These are phyloP conservation scores for Tulasnella sp. DNA, from an alignment of 768 basidiomycete species.

Conservation along the genomic window DNA sequence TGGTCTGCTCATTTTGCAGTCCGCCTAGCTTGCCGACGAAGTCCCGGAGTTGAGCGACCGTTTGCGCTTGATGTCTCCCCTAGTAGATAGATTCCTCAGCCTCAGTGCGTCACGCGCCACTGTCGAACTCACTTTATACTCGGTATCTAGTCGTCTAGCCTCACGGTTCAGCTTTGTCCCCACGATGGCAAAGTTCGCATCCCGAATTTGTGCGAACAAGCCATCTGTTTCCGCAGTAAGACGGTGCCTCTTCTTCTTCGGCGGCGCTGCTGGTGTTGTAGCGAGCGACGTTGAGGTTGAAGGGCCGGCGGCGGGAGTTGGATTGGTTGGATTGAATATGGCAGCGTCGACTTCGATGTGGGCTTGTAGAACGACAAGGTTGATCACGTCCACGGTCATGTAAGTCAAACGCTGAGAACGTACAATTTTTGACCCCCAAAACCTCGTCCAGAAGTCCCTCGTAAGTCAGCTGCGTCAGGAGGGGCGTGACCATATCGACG, in stretches of 20 bases:
- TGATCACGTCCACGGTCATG: no score
- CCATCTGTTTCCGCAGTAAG: conserved; percentile 74
- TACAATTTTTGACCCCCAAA: conserved; percentile 84
- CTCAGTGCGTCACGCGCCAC: background rate
- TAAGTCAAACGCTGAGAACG: conserved; percentile 33
- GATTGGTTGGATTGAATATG: conserved; percentile 33
- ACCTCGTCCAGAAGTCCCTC: conserved; percentile 94
- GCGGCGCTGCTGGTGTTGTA: conserved; percentile 24
- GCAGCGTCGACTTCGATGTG: conserved; percentile 42
- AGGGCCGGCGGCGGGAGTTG: conserved; percentile 25
- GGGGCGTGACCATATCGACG: conserved; percentile 91
- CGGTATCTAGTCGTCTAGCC: conserved; percentile 81
- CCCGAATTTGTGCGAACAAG: conserved; percentile 76
- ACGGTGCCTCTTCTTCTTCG: conserved; percentile 82
- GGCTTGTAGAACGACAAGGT: conserved; percentile 33
- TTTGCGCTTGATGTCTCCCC: conserved; percentile 86
- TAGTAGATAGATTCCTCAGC: conserved; percentile 34
- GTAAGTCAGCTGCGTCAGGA: conserved; percentile 94
- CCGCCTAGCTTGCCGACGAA: conserved; percentile 95
- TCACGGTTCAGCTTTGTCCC: conserved; percentile 75
- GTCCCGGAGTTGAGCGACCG: conserved; percentile 83
- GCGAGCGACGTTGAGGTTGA: conserved; percentile 12
- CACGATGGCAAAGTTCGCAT: conserved; percentile 87
- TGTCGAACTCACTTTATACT: conserved; percentile 66
- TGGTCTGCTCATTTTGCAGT: conserved; percentile 86